Base-by-base conservation (phyloP, 495 filamentous ascomycete species). In the Neurospora hispaniola region DNA sequence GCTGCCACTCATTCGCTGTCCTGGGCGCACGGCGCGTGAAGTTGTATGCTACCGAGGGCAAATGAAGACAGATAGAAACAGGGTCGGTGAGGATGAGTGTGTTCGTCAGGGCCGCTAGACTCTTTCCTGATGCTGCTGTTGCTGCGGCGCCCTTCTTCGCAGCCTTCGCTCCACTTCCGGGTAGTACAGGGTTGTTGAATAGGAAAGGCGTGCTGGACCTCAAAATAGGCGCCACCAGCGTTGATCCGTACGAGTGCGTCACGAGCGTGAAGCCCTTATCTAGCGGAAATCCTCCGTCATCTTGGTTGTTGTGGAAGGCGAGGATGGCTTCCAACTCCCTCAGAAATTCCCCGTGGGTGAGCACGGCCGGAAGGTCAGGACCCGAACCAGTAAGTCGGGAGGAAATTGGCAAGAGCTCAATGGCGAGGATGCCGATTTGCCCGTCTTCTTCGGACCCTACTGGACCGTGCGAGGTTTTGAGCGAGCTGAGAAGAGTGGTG, bases 41-140 rank as follows among this genome's bases (percentile, higher is more conserved):
- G 76, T 92, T 92, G 83, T 89, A 92, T n/a, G 89, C 89, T 48
- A 92, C 88, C 73, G 90, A 85, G 35, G 90, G 90, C 12, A 90
- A 79, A 78, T 92, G 90, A 42, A 92, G 81, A 27, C 91, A 75
- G 40, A 92, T 83, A 5, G 85, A 85, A n/a, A 92, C 88, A 1
- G 90, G 90, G 77, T 92, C 90, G 40, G 91, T 84, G 27, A 92
- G 80, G 8, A 92, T 75, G 3, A 87, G 71, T 4, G 85, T 81
- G 7, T 80, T 79, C 23, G 90, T 85, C 12, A 82, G 80, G 11
- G 75, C 71, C 38, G 80, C 79, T 9, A 88, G 75, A 35, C 27
- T 62, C 23, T 62, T 62, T 12, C 48, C 48, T 62, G 7, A 11
- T 14, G 48, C 48, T 59, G 6, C 20, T 27, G 48, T 31, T 10